A percentile compares a stretch with the other conserved stretches of the same genome.
Conservation (phyloP, 1,139 yeast genomes). For the Candida mesenterica region DNA sequence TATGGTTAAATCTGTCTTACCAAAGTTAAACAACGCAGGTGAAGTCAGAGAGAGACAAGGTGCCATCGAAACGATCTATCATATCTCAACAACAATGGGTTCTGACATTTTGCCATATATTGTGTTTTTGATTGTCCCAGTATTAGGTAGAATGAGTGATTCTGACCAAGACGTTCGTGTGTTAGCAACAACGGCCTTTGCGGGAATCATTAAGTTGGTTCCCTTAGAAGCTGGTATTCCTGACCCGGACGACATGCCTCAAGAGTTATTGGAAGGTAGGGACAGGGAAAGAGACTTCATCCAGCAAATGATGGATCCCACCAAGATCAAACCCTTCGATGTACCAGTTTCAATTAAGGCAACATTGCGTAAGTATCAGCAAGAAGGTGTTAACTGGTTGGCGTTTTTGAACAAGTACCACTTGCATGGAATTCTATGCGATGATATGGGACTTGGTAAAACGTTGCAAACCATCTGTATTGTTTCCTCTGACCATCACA, state of each 20-base stretch:
- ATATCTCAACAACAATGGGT: constrained; percentile 83
- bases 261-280: constrained; percentile 79
- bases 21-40: constrained; percentile 81
- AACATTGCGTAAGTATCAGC: constrained; percentile 90
- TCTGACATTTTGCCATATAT: constrained; percentile 88
- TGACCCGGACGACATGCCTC: constrained; percentile 91
- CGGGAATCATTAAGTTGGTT: constrained; percentile 89
- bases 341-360: constrained; percentile 93
- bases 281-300: constrained; percentile 93
- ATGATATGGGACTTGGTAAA: constrained; percentile 99
- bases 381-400: constrained; percentile 98
- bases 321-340: constrained; percentile 82
- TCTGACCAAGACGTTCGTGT: constrained; percentile 85
- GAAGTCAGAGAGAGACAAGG: constrained; percentile 83
- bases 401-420: constrained; percentile 94
- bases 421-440: constrained; percentile 94
- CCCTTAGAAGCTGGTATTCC: constrained; percentile 98
- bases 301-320: constrained; percentile 98
- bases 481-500: constrained; percentile 91
- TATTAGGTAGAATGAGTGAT: constrained; percentile 97
- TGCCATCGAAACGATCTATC: constrained; percentile 88
- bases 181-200: constrained; percentile 93
- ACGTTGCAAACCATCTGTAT: constrained; percentile 97
- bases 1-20: constrained; percentile 74
- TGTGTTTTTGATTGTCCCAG: constrained; percentile 93